phyloP scores from a whole-genome alignment of 2,329 filamentous ascomycete genomes.

The Fusarium concolor region DNA sequence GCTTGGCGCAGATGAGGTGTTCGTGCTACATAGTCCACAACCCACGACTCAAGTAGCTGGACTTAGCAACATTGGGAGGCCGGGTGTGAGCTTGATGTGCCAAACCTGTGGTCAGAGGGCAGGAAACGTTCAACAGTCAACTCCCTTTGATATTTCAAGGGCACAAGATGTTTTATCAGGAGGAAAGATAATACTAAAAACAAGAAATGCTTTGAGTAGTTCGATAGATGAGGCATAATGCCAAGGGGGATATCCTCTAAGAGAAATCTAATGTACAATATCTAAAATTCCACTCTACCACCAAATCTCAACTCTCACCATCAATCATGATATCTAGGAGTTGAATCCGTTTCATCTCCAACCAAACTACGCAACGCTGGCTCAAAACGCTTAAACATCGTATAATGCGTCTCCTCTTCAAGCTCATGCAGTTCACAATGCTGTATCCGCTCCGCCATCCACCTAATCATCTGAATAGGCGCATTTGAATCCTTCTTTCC shows the following conservation, averaged over 20 bases:
- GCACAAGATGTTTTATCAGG: fast-evolving
- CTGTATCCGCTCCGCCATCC: slow-evolving; percentile 52
- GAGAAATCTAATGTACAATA: neutral
- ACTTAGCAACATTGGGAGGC: neutral
- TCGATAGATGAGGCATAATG: neutral
- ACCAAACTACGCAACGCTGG: slow-evolving; percentile 5
- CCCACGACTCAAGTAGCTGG: fast-evolving
- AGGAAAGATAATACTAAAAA: neutral
- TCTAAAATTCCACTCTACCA: neutral
- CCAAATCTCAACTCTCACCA: neutral
- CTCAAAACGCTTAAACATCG: slow-evolving; percentile 43
- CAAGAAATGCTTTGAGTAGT: neutral
- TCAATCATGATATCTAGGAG: fast-evolving
- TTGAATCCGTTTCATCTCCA: fast-evolving
- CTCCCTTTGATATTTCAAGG: neutral
- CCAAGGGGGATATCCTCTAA: fast-evolving
- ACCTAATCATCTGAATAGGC: slow-evolving; percentile 51
- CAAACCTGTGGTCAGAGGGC: neutral
- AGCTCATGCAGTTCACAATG: slow-evolving; percentile 50
- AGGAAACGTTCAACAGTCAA: fast-evolving
- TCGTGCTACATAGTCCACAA: slow-evolving; percentile 4
- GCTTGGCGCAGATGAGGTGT: slow-evolving; percentile 19
- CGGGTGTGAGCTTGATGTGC: slow-evolving; percentile 20
- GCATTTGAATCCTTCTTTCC: slow-evolving; percentile 49
- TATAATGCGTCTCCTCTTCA: slow-evolving; percentile 50